Conservation (phyloP, 1,139 yeast genomes). For the Kodamaea fungicola region DNA sequence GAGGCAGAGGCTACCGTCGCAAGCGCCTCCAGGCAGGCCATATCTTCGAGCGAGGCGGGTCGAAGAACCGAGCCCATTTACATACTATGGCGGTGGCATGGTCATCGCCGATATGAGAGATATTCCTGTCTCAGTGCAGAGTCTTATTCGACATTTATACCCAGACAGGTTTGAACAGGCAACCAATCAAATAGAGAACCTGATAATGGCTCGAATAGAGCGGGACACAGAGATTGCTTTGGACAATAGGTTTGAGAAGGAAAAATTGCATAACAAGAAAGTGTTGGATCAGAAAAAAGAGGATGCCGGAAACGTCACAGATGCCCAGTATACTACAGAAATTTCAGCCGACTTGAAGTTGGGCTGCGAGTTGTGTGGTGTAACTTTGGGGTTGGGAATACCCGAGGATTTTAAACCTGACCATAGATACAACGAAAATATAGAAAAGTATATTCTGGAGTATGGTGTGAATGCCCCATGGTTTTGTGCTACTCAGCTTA, state of each 20-base stretch:
- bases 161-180: no score
- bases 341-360: slow-evolving; percentile 28
- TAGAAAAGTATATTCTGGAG: slow-evolving; percentile 25
- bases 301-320: slow-evolving; percentile 18
- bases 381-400: slow-evolving; percentile 67
- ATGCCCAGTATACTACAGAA: slow-evolving; percentile 35
- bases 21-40: background rate
- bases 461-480: slow-evolving; percentile 58
- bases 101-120: no score
- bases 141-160: no score
- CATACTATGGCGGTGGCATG: no score
- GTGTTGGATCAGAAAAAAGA: slow-evolving; percentile 28
- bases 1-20: slow-evolving; percentile 6
- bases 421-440: slow-evolving; percentile 23
- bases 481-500: slow-evolving; percentile 49
- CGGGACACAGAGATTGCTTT: slow-evolving; percentile 37
- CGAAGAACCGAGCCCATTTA: no score
- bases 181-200: slow-evolving; percentile 18
- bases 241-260: slow-evolving; percentile 32
- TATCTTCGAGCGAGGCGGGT: no score
- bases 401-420: slow-evolving; percentile 47
- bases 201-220: slow-evolving; percentile 41
- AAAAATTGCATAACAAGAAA: slow-evolving; percentile 29
- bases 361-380: slow-evolving; percentile 70
- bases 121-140: no score